Conservation (phyloP, 352 stramenopile genomes). For the Phytopythium mirpurense region DNA sequence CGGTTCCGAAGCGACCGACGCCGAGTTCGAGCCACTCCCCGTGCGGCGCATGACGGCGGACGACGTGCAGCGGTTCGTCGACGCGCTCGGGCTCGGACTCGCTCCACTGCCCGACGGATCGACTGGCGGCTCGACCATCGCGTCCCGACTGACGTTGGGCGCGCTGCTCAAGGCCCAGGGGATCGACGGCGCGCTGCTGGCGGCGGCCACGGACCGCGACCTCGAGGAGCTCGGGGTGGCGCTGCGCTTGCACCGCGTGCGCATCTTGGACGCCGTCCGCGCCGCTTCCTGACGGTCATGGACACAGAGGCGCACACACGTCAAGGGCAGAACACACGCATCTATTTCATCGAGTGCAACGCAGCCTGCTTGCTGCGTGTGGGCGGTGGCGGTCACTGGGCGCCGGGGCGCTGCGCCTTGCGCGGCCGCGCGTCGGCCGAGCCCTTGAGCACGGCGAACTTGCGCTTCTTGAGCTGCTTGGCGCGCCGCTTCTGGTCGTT, state of each 20-base stretch:
- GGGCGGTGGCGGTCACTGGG: too few species aligned
- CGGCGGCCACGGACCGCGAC: conserved; percentile 46
- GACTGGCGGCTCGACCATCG: too few species aligned
- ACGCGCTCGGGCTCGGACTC: conserved; percentile 35
- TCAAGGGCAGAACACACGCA: background rate
- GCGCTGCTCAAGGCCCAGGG: conserved; percentile 34
- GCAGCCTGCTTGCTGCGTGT: too few species aligned
- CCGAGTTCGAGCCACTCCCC: background rate
- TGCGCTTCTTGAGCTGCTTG: conserved; percentile 88
- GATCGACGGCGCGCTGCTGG: conserved; percentile 61
- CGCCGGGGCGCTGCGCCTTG: conserved; percentile 61
- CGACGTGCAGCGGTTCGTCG: conserved; percentile 47
- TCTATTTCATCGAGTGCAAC: too few species aligned
- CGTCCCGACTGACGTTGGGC: conserved; percentile 23
- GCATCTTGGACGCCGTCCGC: conserved; percentile 45
- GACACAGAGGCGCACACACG: too few species aligned
- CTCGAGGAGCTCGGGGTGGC: conserved; percentile 62
- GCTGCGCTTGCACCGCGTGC: conserved; percentile 66
- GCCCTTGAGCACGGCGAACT: conserved; percentile 82
- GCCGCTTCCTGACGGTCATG: background rate
- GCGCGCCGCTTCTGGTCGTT: conserved; percentile 77
- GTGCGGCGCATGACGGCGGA: conserved; percentile 24
- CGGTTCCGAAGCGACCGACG: background rate
- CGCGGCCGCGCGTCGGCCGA: conserved; percentile 49
- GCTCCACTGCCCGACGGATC: background rate